Percentiles rank a stretch among this genome's conserved stretches.
These are phyloP conservation scores for Scorias spongiosa DNA, from an alignment of 2,329 filamentous ascomycete species.

Conservation along the genomic window DNA sequence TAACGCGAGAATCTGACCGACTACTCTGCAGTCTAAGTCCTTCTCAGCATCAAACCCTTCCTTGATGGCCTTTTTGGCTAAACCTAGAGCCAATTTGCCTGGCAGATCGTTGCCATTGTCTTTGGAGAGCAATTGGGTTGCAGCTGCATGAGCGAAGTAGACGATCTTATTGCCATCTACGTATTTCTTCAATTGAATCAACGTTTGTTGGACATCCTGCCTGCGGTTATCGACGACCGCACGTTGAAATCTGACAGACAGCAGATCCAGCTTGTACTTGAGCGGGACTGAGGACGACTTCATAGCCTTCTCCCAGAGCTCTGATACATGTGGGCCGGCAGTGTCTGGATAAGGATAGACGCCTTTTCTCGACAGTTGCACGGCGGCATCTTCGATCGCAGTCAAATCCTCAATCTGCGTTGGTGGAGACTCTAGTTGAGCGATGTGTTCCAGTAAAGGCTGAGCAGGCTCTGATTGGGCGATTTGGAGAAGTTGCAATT, in stretches of 20 bases:
- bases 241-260: constrained; percentile 15
- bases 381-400: constrained; percentile 15
- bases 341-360: constrained; percentile 12
- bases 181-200: constrained; percentile 19
- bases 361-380: constrained; percentile 9
- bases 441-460: constrained; percentile 12
- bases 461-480: constrained; percentile 7
- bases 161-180: constrained; percentile 16
- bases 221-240: constrained; percentile 17
- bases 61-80: constrained; percentile 18
- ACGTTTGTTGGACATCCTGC: constrained; percentile 18
- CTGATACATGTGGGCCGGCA: constrained; percentile 15
- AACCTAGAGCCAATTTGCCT: constrained; percentile 13
- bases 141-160: constrained; percentile 20
- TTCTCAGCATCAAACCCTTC: constrained; percentile 17
- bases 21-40: constrained; percentile 16
- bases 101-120: constrained; percentile 12
- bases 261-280: constrained; percentile 14
- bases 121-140: constrained; percentile 17
- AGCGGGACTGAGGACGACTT: constrained; percentile 9
- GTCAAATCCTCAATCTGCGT: constrained; percentile 14
- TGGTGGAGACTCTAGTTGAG: constrained; percentile 10
- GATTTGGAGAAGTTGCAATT: constrained; percentile 16
- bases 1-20: constrained; percentile 18
- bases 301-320: constrained; percentile 18